Evolutionary conservation across 192 early-diverging fungal species (phyloP), one percentile per base, ranked within the genome.

Genomic region (Spinellus fusiger): DNA sequence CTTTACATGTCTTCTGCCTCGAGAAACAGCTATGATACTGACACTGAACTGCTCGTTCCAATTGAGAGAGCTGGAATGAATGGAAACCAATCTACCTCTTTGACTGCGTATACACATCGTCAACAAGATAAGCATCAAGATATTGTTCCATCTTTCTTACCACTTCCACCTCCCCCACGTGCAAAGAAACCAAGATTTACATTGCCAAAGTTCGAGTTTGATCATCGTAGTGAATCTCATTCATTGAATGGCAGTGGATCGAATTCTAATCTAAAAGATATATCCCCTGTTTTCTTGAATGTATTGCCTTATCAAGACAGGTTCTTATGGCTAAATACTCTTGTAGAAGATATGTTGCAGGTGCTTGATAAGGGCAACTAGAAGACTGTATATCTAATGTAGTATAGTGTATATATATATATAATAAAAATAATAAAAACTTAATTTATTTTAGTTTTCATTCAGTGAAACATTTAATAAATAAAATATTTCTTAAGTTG

Each of bases 101-200:
- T n/a, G n/a, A n/a, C n/a, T n/a, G n/a, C n/a, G n/a, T n/a, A n/a
- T n/a, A n/a, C n/a, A n/a, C n/a, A n/a, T n/a, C n/a, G n/a, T n/a
- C n/a, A n/a, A n/a, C n/a, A n/a, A n/a, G 40, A 12, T 18, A 18
- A 44, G 1, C 40, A 2, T 44, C 18, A 12, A 18, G 40, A 44
- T 10, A 44, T 18, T 44, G 3, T 61, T 1, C 20, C 47, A 35
- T 9, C 59, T n/a, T 20, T 61, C 16, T 49, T 49, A 16, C 49
- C 59, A 5, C 48, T 61, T 8, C 59, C 49, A 29, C 59, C 59
- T n/a, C 59, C 59, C 51, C 59, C 59, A 37, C 59, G 59, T 51
- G 59, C 59, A 22, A 61, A 61, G 27, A 46, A 48, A n/a, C 31
- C 33, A 6, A 33, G 26, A 35, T 27, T 29, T 51, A 34, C 49